A percentile compares a stretch with the other conserved stretches of the same genome.
These are phyloP conservation scores for Vanderwaltozyma tropicalis DNA, from an alignment of 805 yeast species.

Conservation along the genomic window DNA sequence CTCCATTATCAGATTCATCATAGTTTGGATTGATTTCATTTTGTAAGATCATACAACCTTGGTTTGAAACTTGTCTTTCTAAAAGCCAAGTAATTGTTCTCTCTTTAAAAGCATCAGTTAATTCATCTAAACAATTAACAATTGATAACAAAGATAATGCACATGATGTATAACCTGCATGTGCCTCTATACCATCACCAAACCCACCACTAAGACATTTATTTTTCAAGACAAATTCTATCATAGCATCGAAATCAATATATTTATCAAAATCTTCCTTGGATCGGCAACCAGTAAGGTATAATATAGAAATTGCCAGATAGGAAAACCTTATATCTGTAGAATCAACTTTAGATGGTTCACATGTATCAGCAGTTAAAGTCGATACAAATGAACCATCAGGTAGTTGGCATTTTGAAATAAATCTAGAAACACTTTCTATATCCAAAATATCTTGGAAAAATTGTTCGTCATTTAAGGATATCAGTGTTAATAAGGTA, in stretches of 20 bases:
- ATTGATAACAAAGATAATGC: slow-evolving; percentile 55
- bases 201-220: slow-evolving; percentile 60
- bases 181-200: slow-evolving; percentile 56
- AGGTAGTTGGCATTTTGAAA: slow-evolving; percentile 47
- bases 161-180: slow-evolving; percentile 82
- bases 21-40: slow-evolving; percentile 26
- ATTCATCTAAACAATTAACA: slow-evolving; percentile 22
- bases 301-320: slow-evolving; percentile 56
- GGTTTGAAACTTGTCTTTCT: slow-evolving; percentile 42
- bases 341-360: slow-evolving; percentile 40
- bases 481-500: slow-evolving; percentile 45
- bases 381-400: slow-evolving; percentile 50
- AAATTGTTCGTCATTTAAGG: slow-evolving; percentile 39
- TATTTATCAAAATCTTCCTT: slow-evolving; percentile 22
- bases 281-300: slow-evolving; percentile 32
- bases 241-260: slow-evolving; percentile 35
- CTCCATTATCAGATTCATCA: slow-evolving; percentile 53
- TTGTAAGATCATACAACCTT: slow-evolving; percentile 13
- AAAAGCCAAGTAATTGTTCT: slow-evolving; percentile 48
- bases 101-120: slow-evolving; percentile 20
- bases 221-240: slow-evolving; percentile 29
- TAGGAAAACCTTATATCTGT: slow-evolving; percentile 65
- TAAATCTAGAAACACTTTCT: slow-evolving; percentile 39
- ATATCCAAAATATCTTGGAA: slow-evolving; percentile 30
- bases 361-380: slow-evolving; percentile 22